Conservation (phyloP, 2,329 filamentous ascomycete species). For the Sphaerulina vaccinii region DNA sequence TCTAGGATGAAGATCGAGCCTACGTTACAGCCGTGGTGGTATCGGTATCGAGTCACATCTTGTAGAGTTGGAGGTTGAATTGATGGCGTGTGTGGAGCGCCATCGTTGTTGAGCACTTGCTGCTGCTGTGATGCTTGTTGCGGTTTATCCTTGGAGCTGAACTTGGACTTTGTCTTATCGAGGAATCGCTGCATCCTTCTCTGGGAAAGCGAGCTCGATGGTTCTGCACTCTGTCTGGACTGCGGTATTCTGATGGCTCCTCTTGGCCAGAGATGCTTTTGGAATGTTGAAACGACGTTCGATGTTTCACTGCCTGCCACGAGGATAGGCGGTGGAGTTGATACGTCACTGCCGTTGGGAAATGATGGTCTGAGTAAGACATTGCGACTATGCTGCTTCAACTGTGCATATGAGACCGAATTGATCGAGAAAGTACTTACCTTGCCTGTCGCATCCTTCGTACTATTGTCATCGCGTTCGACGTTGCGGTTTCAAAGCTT, state of each 20-base stretch:
- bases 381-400: background rate
- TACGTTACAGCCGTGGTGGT: slow-evolving; percentile 60
- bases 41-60: slow-evolving; percentile 55
- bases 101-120: slow-evolving; percentile 5
- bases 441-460: too few relatives aligned
- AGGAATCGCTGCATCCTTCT: slow-evolving; percentile 42
- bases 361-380: slow-evolving; percentile 16
- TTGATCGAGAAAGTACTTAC: background rate
- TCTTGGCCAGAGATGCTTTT: too few relatives aligned
- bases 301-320: too few relatives aligned
- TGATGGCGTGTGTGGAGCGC: background rate
- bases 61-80: slow-evolving; percentile 42
- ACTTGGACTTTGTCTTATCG: slow-evolving; percentile 38
- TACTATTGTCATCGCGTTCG: too few relatives aligned
- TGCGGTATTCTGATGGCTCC: too few relatives aligned
- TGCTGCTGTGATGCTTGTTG: background rate
- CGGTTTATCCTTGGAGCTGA: slow-evolving; percentile 19
- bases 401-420: background rate
- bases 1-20: slow-evolving; percentile 62
- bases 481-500: too few relatives aligned
- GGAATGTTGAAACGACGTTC: too few relatives aligned
- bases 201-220: too few relatives aligned
- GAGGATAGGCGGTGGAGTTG: slow-evolving; percentile 3
- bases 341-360: slow-evolving; percentile 11
- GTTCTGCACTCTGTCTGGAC: too few relatives aligned